Base-by-base conservation (phyloP, 2,329 filamentous ascomycete species). In the Trichoderma aggressivum region DNA sequence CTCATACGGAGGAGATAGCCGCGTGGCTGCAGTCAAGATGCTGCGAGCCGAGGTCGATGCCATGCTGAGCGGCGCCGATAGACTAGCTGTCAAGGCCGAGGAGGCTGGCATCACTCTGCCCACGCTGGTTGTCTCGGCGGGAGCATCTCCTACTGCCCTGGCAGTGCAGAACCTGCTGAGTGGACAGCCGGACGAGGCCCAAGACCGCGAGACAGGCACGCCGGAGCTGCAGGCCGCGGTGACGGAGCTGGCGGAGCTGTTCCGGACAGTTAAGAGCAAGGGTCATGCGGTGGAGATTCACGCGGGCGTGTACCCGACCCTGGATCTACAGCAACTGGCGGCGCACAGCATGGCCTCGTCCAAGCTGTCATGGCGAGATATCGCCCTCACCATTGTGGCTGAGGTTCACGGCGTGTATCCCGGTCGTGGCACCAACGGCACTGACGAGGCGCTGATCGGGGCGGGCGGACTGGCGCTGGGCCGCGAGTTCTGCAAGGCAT, bases 291-390 rank as follows among this genome's bases (percentile, higher is more conserved):
- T 94, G 30, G 92, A 94, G 78, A 83, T 94, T 2, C 92, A 94
- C 78, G 92, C 92, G 0, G 92, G 92, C 34, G 91, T 93, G 3
- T 95, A 94, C 77, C 89, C 92, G 0, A 84, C 90, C 3, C 86
- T 95, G 10, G 93, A 96, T 79, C 84, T 94, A 75, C 93, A 96
- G 79, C 93, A 96, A 79, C 84, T 95, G 2, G 90, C 92, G 1
- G 93, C 92, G 0, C 88, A 91, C 75, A 90, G 91, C 5, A 77
- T 84, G 56, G 74, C 84, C 47, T 74, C 79, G 4, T 77, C 77
- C 26, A 79, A 75, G 7, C 81, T 88, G 8, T 85, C 83, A 16
- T 84, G 85, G 73, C 79, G 84, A 3, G 87, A 90, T 75, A 85
- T 95, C 34, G 92, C 87, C 1, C 81, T 94, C 36, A 89, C 87